A percentile compares a stretch with the other conserved stretches of the same genome.
phyloP scores from a whole-genome alignment of 2,329 filamentous ascomycete species.

The Eutypa lata region DNA sequence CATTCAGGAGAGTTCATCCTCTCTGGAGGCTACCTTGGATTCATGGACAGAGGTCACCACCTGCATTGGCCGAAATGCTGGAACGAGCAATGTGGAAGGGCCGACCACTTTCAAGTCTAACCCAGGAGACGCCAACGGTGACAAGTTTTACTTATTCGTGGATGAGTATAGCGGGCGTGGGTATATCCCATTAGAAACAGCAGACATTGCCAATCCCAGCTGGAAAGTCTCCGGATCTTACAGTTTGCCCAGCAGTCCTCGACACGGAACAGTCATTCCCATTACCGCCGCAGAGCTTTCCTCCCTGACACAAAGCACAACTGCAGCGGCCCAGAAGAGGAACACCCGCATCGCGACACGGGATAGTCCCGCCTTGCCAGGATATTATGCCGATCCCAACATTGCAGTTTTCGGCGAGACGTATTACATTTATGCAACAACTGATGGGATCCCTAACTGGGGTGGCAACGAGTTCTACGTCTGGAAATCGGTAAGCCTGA shows the following conservation, averaged over 20 bases:
- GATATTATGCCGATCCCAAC: constrained; percentile 45
- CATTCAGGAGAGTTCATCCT: constrained; percentile 47
- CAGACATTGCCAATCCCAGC: constrained; percentile 42
- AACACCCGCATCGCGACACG: constrained; percentile 7
- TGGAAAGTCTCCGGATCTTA: constrained; percentile 47
- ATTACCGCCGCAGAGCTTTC: constrained; percentile 45
- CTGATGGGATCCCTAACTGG: constrained; percentile 43
- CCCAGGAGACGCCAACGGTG: constrained; percentile 43
- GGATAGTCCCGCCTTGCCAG: constrained; percentile 34
- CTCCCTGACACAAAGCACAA: constrained; percentile 19
- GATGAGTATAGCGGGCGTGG: constrained; percentile 50
- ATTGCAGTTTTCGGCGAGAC: constrained; percentile 39
- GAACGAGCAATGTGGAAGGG: constrained; percentile 46
- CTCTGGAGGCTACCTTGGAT: constrained; percentile 36
- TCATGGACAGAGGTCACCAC: constrained; percentile 42
- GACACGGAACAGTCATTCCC: constrained; percentile 52
- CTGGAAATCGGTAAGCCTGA: constrained; percentile 39
- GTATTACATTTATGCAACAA: constrained; percentile 47
- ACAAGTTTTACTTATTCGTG: constrained; percentile 54
- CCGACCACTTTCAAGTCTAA: constrained; percentile 52
- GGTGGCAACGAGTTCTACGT: constrained; percentile 44
- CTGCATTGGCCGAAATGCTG: constrained; percentile 50
- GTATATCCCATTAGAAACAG: constrained; percentile 52
- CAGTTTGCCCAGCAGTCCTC: constrained; percentile 45
- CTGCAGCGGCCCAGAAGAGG: constrained; percentile 5